Conservation (phyloP, 768 basidiomycete genomes). For the Tricholoma hemisulphureum region DNA sequence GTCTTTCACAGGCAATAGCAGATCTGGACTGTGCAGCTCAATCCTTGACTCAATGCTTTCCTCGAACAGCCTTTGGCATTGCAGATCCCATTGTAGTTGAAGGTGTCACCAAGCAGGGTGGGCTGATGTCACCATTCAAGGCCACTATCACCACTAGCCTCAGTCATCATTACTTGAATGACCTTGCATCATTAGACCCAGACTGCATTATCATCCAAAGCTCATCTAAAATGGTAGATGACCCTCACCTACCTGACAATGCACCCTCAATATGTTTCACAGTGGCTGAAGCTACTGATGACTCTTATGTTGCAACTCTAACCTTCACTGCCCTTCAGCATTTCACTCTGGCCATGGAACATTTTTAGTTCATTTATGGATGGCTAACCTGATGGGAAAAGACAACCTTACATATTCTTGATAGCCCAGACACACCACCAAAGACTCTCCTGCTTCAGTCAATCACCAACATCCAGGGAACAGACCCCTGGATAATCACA, state of each 20-base stretch:
- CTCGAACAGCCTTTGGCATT: too few species aligned
- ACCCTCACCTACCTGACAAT: not conserved
- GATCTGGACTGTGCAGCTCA: constrained; percentile 3
- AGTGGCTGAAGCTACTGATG: constrained; percentile 26
- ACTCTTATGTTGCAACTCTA: constrained; percentile 15
- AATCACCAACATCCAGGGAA: not conserved
- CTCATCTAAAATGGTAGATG: too few species aligned
- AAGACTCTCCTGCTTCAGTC: not conserved
- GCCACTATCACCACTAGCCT: too few species aligned
- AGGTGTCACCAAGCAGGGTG: too few species aligned
- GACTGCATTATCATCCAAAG: not conserved
- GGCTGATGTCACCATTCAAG: too few species aligned
- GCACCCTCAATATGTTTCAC: not conserved
- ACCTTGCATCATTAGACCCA: constrained; percentile 8
- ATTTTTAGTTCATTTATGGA: constrained; percentile 14
- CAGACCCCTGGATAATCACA: too few species aligned
- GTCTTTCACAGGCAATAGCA: not conserved
- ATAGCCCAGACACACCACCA: not conserved
- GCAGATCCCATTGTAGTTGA: too few species aligned
- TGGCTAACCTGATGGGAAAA: constrained; percentile 19
- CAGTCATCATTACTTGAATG: constrained; percentile 17
- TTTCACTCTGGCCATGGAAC: constrained; percentile 12
- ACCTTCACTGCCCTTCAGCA: not conserved
- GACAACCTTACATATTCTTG: constrained; percentile 12
- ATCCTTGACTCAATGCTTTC: not conserved